Conservation (phyloP, 148 eudicot genomes). For the Rhododendron ferrugineum region DNA sequence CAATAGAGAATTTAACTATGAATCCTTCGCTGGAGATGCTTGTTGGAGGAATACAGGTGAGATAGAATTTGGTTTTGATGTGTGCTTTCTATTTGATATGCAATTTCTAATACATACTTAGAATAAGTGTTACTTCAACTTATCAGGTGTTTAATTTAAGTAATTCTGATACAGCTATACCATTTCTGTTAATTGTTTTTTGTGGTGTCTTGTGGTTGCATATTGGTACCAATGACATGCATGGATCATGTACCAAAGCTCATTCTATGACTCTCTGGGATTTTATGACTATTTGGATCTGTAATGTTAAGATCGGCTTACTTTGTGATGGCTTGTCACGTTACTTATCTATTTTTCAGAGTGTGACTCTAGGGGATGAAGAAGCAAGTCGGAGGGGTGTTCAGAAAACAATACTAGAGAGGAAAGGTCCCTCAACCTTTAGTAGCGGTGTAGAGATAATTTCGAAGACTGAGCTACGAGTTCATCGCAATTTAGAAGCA, state of each 20-base stretch:
- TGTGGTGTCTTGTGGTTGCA: neutral
- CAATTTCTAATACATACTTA: neutral
- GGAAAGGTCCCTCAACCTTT: slow-evolving; percentile 93
- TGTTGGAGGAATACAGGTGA: slow-evolving; percentile 96
- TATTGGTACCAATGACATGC: neutral
- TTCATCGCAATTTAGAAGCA: slow-evolving; percentile 68
- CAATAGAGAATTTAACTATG: slow-evolving; percentile 81
- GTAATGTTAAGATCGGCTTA: neutral
- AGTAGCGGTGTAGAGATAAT: slow-evolving; percentile 78
- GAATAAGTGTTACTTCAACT: neutral
- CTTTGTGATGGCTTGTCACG: neutral
- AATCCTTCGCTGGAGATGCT: slow-evolving; percentile 98
- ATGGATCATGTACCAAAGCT: neutral
- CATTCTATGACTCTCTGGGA: neutral
- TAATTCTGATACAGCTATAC: neutral
- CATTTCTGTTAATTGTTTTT: neutral
- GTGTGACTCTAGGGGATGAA: slow-evolving; percentile 97
- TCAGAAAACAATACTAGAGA: slow-evolving; percentile 82
- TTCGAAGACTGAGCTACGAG: slow-evolving; percentile 67
- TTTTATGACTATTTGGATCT: neutral
- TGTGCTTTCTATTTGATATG: neutral
- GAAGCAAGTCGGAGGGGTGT: slow-evolving; percentile 95
- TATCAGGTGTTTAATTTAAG: neutral
- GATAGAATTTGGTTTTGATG: neutral
- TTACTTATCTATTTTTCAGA: slow-evolving; percentile 38